Percentiles rank a stretch among this genome's conserved stretches.
phyloP scores from a whole-genome alignment of 1,139 yeast species.

The Sugiyamaella japonica region DNA sequence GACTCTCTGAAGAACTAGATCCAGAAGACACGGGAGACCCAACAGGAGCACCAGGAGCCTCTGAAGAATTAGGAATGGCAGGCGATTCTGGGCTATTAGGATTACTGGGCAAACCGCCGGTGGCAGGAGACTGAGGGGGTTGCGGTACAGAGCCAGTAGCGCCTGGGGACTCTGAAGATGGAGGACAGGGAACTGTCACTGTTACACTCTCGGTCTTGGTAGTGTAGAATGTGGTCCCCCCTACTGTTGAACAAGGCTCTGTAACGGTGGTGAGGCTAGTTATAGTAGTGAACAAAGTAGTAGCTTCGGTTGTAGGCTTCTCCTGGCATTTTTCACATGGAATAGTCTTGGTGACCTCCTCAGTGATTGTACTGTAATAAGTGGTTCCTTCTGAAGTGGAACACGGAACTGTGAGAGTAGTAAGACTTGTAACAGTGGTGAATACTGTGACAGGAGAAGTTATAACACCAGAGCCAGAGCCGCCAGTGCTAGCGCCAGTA shows the following conservation, averaged over 20 bases:
- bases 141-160: not conserved
- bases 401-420: conserved; percentile 14
- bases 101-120: not conserved
- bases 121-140: not conserved
- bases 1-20: too few relatives aligned
- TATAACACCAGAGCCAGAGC: not conserved
- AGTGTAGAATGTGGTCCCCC: conserved; percentile 8
- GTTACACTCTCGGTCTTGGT: conserved; percentile 14
- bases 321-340: conserved; percentile 10
- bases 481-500: not conserved
- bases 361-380: conserved; percentile 12
- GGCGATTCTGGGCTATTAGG: not conserved
- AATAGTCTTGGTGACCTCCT: conserved; percentile 13
- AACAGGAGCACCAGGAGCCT: not conserved
- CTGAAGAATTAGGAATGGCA: not conserved
- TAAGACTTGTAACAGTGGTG: conserved; percentile 7
- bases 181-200: conserved; percentile 15
- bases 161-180: not conserved
- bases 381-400: conserved; percentile 15
- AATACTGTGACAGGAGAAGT: not conserved
- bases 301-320: conserved; percentile 1
- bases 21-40: too few relatives aligned
- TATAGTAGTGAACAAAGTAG: conserved; percentile 2
- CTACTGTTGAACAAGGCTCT: conserved; percentile 15
- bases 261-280: conserved; percentile 14